Percentiles rank a stretch among this genome's conserved stretches.
Conservation (phyloP, 139 green algal species). For the Coccomyxa sp. region DNA sequence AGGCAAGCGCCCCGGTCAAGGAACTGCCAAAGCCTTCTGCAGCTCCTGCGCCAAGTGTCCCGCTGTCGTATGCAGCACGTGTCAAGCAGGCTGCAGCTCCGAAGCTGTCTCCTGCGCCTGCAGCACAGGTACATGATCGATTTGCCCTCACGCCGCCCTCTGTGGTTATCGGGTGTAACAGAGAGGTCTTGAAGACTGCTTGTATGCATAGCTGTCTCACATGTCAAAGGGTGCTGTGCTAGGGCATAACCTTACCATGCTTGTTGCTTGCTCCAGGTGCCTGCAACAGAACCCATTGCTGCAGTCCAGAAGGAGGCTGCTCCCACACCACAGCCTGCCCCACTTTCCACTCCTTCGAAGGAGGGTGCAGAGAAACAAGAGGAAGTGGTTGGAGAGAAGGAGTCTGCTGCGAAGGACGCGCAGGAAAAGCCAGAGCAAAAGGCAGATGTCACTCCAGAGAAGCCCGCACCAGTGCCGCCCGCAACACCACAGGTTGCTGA, state of each 20-base stretch:
- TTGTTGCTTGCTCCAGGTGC: neutral
- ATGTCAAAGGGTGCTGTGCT: neutral
- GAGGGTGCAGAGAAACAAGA: conserved; percentile 1
- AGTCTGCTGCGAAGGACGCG: neutral
- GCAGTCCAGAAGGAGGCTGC: neutral
- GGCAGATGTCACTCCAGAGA: neutral
- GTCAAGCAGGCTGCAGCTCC: neutral
- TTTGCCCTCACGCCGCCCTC: neutral
- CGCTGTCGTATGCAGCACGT: neutral
- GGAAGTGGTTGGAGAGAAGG: conserved; percentile 1
- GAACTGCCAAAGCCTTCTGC: neutral
- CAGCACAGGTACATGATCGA: neutral
- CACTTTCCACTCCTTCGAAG: conserved; percentile 1
- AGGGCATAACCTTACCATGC: no score
- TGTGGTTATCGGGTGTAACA: neutral
- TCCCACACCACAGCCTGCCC: neutral
- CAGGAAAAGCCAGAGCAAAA: neutral
- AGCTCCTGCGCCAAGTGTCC: neutral
- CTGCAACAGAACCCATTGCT: neutral
- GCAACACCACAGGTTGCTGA: neutral
- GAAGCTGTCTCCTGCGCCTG: neutral
- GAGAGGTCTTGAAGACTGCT: neutral
- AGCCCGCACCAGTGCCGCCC: neutral
- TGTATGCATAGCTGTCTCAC: neutral
- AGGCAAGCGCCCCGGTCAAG: no score